Evolutionary conservation across 192 early-diverging fungal genomes (phyloP).

Genomic region (Backusella luteola): DNA sequence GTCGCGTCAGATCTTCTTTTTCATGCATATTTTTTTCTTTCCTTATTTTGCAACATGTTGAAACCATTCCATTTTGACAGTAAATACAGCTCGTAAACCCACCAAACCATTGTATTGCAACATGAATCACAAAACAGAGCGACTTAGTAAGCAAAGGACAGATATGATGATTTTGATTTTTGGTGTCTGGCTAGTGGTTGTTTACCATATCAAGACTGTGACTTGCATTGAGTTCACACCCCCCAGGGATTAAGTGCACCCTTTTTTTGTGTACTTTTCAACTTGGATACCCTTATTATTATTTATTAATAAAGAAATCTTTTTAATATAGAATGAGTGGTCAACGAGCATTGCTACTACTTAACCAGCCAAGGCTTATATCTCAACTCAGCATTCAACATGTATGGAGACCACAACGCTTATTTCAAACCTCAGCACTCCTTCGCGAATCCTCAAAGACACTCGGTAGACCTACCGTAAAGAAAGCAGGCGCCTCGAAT

Average conservation of each 20-base stretch:
- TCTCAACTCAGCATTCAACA: not conserved
- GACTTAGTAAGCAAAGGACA: too few species aligned
- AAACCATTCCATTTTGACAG: not conserved
- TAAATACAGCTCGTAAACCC: not conserved
- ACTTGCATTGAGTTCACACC: not conserved
- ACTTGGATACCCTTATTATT: not conserved
- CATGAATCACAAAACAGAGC: too few species aligned
- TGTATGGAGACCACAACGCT: not conserved
- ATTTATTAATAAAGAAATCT: not conserved
- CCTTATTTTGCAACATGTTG: not conserved
- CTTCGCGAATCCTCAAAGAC: not conserved
- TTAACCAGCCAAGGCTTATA: not conserved
- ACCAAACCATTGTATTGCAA: too few species aligned
- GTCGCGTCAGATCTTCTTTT: not conserved
- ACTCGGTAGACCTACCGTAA: not conserved
- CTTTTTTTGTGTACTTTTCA: not conserved
- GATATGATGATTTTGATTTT: not conserved
- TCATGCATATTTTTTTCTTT: not conserved
- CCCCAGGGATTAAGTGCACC: not conserved
- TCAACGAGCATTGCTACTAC: conserved; percentile 10
- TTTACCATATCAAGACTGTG: not conserved
- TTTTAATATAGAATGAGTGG: not conserved
- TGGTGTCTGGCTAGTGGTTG: not conserved
- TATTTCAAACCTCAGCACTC: not conserved
- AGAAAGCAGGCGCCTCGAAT: not conserved